Evolutionary conservation across 2,329 filamentous ascomycete genomes (phyloP).

Genomic region (Gremmenia infestans): DNA sequence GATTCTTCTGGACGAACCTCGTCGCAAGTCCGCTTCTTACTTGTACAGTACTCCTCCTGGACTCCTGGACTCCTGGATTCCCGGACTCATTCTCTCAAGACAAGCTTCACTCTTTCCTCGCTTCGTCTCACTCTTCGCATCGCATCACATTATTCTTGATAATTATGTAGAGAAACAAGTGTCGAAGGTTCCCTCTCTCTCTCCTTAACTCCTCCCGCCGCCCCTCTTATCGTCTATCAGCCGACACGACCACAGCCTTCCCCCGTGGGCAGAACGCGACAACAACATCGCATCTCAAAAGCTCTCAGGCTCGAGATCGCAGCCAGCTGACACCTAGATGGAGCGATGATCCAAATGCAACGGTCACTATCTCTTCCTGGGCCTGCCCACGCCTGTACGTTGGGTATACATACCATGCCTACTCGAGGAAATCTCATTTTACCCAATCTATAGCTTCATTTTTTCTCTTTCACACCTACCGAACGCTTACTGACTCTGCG

Average conservation of each 20-base stretch:
- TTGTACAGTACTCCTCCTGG: no score
- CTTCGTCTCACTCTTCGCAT: no score
- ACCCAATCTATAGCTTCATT: neutral
- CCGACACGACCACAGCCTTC: constrained; percentile 1
- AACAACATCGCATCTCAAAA: constrained; percentile 21
- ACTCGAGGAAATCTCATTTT: neutral
- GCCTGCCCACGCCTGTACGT: constrained; percentile 31
- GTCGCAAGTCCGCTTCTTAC: no score
- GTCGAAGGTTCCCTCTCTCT: neutral
- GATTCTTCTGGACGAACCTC: neutral
- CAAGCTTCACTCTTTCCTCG: no score
- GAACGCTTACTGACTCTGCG: constrained; percentile 10
- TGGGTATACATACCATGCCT: constrained; percentile 25
- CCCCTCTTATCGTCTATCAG: neutral
- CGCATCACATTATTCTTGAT: no score
- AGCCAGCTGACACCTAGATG: constrained; percentile 25
- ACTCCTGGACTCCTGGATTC: no score
- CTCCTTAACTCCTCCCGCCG: neutral
- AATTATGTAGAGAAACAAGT: no score
- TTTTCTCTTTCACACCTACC: neutral
- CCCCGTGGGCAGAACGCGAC: neutral
- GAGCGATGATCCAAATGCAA: constrained; percentile 34
- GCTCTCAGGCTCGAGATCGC: constrained; percentile 25
- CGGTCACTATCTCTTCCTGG: constrained; percentile 33
- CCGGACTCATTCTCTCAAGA: no score